Evolutionary conservation across 768 basidiomycete genomes (phyloP), one percentile per base, ranked within the genome.

Genomic region (Agaricus subrufescens): DNA sequence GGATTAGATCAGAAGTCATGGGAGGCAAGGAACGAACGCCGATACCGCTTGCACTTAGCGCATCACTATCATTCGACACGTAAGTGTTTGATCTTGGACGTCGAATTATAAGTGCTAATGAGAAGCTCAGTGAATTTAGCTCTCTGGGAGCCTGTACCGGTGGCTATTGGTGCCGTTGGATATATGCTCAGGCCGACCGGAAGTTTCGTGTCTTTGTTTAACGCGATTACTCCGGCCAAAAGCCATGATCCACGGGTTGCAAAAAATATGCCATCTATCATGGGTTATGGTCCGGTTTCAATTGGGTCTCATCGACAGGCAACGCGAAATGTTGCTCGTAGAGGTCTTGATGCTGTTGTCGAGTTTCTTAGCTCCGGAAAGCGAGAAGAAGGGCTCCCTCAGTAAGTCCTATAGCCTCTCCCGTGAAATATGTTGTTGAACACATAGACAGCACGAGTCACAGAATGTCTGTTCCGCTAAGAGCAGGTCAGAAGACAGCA

Each of bases 141-240:
- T 9, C 72, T 92, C 6, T 94, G 90, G 91, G 74, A 72, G 3
- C 91, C 91, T 2, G 73, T 79, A 0, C 77, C 66, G 2, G 78
- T 93, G 0, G 66, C 74, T 5, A 69, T 91, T 1, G 92, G 91
- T n/a, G 83, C 85, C 2, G 85, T 94, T 1, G 91, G 92, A 5
- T 94, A 87, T 67, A 70, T 91, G 23, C 76, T 72, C 23, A 90
- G 84, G 61, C 81, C 86, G 2, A 66, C 67, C 26, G 92, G 91
- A 1, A 67, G 71, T 53, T 94, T 94, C 62, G 70, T 90, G 54
- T 85, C 84, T n/a, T 71, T 93, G 5, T 84, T 92, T 70, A 88
- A 91, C 66, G 80, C 86, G 3, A 78, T 81, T 62, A 67, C 74
- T 48, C 87, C 84, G 8, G 63, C 71, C 29, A 75, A 75, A 58